A percentile compares a stretch with the other conserved stretches of the same genome.
These are phyloP conservation scores for Peronospora destructor DNA, from an alignment of 352 stramenopile species.

Conservation along the genomic window DNA sequence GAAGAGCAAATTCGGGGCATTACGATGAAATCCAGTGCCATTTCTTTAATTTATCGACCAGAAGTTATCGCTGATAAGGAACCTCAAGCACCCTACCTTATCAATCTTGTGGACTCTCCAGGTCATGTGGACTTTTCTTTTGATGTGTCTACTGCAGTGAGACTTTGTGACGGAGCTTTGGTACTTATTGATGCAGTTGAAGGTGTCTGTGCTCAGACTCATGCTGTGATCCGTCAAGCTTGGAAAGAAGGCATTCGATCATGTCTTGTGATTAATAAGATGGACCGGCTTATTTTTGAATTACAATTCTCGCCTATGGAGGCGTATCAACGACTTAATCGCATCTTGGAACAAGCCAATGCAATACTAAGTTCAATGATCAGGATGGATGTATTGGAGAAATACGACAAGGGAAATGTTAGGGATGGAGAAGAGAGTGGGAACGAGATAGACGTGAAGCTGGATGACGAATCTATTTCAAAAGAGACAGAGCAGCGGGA, in stretches of 20 bases:
- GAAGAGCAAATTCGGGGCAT: conserved; percentile 94
- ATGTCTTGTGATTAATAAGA: conserved; percentile 96
- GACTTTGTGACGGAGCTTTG: conserved; percentile 91
- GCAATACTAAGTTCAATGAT: conserved; percentile 82
- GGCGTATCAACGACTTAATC: conserved; percentile 89
- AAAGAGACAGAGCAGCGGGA: conserved; percentile 62
- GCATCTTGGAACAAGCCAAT: conserved; percentile 89
- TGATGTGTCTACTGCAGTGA: conserved; percentile 92
- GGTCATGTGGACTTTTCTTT: conserved; percentile 95
- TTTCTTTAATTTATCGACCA: conserved; percentile 89
- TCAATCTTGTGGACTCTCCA: conserved; percentile 94
- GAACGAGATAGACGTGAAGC: no score
- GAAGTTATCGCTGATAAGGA: conserved; percentile 22
- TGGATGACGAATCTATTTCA: conserved; percentile 49
- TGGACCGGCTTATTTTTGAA: conserved; percentile 93
- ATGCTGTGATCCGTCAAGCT: conserved; percentile 88
- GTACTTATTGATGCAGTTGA: conserved; percentile 95
- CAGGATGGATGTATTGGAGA: conserved; percentile 59
- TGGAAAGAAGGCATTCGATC: conserved; percentile 90
- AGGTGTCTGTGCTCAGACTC: conserved; percentile 92
- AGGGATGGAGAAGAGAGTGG: conserved; percentile 10
- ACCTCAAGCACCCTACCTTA: conserved; percentile 68
- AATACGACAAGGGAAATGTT: conserved; percentile 41
- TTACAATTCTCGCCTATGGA: conserved; percentile 88
- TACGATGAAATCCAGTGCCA: conserved; percentile 95